Evolutionary conservation across 2,329 filamentous ascomycete genomes (phyloP).

Genomic region (Immersiporthe knoxdaviesiana): DNA sequence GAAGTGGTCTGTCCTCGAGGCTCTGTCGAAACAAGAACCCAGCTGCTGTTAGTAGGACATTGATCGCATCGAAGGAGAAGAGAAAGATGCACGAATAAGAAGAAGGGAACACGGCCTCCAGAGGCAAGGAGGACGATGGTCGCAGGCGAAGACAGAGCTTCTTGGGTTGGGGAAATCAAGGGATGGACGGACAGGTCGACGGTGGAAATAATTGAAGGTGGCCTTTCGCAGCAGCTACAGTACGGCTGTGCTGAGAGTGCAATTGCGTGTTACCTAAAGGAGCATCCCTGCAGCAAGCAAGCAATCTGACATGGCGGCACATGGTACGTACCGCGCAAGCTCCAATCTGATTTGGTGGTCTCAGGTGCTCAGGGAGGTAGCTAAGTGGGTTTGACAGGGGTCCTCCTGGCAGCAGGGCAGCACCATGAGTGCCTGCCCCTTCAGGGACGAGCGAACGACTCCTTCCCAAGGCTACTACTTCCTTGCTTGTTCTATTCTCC

Average conservation of each 20-base stretch:
- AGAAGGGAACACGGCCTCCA: conserved; percentile 9
- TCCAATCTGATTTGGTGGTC: neutral
- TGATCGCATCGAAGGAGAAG: conserved; percentile 5
- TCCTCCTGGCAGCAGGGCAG: neutral
- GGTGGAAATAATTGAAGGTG: conserved; percentile 27
- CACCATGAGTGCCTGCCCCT: neutral
- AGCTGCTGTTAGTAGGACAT: conserved; percentile 22
- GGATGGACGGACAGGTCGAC: conserved; percentile 20
- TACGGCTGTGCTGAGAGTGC: conserved; percentile 1
- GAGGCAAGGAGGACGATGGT: conserved; percentile 8
- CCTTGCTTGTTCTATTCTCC: too few species aligned
- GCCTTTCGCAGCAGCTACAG: conserved; percentile 25
- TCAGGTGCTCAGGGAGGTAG: neutral
- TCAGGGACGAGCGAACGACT: neutral
- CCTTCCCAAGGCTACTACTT: too few species aligned
- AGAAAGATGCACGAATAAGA: neutral
- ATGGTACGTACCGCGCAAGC: conserved; percentile 2
- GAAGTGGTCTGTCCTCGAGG: conserved; percentile 20
- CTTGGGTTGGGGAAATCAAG: conserved; percentile 23
- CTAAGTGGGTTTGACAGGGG: neutral
- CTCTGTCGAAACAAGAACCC: conserved; percentile 20
- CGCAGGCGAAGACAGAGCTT: conserved; percentile 25
- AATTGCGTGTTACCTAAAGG: conserved; percentile 7
- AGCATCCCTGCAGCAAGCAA: conserved; percentile 12
- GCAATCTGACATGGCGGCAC: conserved; percentile 9